Evolutionary conservation across 2,329 filamentous ascomycete genomes (phyloP).

Genomic region (Bipolaris gigantea): DNA sequence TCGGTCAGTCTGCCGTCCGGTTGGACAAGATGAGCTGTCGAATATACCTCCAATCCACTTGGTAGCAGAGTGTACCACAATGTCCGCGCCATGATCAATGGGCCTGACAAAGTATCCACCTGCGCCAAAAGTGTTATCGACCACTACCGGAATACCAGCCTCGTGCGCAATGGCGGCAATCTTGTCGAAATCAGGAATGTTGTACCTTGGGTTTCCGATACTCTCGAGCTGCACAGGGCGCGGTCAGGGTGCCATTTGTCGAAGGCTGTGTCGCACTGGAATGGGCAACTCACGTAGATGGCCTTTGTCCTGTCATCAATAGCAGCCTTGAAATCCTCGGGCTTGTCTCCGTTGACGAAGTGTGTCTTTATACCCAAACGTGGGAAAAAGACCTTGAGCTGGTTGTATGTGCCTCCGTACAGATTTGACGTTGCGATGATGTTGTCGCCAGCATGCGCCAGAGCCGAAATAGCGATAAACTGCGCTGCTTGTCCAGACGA

Average conservation of each 20-base stretch:
- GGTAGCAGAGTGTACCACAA: slow-evolving; percentile 90
- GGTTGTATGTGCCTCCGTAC: slow-evolving; percentile 93
- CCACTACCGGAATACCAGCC: slow-evolving; percentile 60
- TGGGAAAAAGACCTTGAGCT: slow-evolving; percentile 88
- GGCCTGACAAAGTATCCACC: slow-evolving; percentile 86
- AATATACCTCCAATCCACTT: slow-evolving; percentile 85
- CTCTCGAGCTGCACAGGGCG: slow-evolving; percentile 59
- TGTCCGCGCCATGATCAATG: slow-evolving; percentile 89
- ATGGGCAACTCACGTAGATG: slow-evolving; percentile 63
- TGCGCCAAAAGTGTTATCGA: slow-evolving; percentile 92
- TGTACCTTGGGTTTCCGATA: slow-evolving; percentile 92
- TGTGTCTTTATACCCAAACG: slow-evolving; percentile 86
- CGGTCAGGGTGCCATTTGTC: too few relatives aligned
- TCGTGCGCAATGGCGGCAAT: slow-evolving; percentile 80
- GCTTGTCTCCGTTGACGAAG: slow-evolving; percentile 79
- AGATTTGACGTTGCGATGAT: slow-evolving; percentile 88
- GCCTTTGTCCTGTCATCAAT: slow-evolving; percentile 96
- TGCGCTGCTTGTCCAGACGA: slow-evolving; percentile 88
- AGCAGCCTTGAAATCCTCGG: slow-evolving; percentile 74
- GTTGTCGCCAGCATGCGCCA: slow-evolving; percentile 89
- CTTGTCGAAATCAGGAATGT: slow-evolving; percentile 85
- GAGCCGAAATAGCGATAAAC: slow-evolving; percentile 82
- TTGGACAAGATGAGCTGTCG: not conserved
- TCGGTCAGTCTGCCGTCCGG: not conserved
- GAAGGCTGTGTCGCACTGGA: too few relatives aligned